These are phyloP conservation scores for Irpex lacteus DNA, from an alignment of 1,284 basidiomycete genomes.

Conservation along the genomic window DNA sequence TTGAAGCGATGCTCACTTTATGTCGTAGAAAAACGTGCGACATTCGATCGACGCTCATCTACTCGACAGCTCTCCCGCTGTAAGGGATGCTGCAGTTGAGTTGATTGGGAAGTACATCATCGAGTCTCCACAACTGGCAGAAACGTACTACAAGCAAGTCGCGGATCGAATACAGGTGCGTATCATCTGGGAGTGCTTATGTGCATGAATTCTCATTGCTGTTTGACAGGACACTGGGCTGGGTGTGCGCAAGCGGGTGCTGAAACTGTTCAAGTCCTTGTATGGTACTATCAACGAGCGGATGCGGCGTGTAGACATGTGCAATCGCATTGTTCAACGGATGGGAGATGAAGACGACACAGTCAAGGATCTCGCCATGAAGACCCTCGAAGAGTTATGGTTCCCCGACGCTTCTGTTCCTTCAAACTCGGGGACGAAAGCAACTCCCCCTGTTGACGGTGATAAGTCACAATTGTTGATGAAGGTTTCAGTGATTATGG, in stretches of 20 bases:
- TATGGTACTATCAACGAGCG: constrained; percentile 65
- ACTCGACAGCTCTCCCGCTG: constrained; percentile 86
- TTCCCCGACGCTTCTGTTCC: constrained; percentile 47
- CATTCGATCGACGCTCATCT: constrained; percentile 86
- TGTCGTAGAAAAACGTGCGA: constrained; percentile 66
- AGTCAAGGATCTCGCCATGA: constrained; percentile 88
- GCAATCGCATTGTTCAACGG: constrained; percentile 78
- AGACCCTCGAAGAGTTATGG: constrained; percentile 89
- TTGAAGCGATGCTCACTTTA: not conserved
- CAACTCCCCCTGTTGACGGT: constrained; percentile 29
- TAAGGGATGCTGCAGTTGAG: constrained; percentile 94
- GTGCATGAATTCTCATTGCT: not conserved
- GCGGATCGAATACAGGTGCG: constrained; percentile 83
- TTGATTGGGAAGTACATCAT: constrained; percentile 95
- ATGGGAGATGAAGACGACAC: constrained; percentile 91
- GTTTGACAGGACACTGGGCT: constrained; percentile 80
- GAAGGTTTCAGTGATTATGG: constrained; percentile 81
- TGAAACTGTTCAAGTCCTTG: constrained; percentile 87
- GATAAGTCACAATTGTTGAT: constrained; percentile 53
- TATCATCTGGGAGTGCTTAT: constrained; percentile 12
- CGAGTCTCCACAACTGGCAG: constrained; percentile 79
- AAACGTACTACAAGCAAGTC: constrained; percentile 84
- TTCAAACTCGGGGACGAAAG: constrained; percentile 33
- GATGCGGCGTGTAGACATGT: constrained; percentile 74
- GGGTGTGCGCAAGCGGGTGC: constrained; percentile 90